Evolutionary conservation across 805 yeast species (phyloP), one percentile per base, ranked within the genome.

Genomic region (Metschnikowia cubensis): DNA sequence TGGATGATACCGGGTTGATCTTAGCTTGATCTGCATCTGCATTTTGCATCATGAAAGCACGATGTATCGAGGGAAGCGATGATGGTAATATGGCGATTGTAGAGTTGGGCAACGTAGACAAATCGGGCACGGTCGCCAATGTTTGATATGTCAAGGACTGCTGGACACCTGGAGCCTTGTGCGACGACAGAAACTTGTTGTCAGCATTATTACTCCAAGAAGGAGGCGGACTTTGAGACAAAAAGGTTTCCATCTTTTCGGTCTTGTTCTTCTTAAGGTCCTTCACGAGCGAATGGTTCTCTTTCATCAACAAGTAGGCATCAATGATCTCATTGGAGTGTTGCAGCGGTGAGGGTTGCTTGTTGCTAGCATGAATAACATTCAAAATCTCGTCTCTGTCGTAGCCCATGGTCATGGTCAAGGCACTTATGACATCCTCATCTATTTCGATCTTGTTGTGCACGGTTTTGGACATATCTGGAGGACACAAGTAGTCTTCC

Each of bases 11-110:
- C 8, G 88, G 84, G 38, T 76, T 74, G 45, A 74, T 67, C 39
- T 67, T 62, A 25, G 64, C 49, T 47, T 61, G 65, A 50, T 59
- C 55, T 22, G 57, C 56, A 18, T 56, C 63, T 18, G 60, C 59
- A 41, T 67, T 67, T 56, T 83, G 86, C 57, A 83, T 77, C 98
- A 92, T 94, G 63, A 81, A 88, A 1, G 97, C 97, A 44, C 96
- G 77, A 64, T 92, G 98, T 45, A 92, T 88, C 54, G 92, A 89
- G 3, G 99, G 97, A 59, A 94, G 76, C 4, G 97, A 90, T 2
- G 96, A 85, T 6, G 99, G 98, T 53, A 94, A 71, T 21, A 92
- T 88, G 2, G 97, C 96, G 54, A 94, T 91, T 2, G 96, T 88
- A 21, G 94, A 85, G 57, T 83, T 78, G 20, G 88, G 87, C 42